Conservation (phyloP, 176 grass and related monocot genomes). For the Oryza glumipatula region DNA sequence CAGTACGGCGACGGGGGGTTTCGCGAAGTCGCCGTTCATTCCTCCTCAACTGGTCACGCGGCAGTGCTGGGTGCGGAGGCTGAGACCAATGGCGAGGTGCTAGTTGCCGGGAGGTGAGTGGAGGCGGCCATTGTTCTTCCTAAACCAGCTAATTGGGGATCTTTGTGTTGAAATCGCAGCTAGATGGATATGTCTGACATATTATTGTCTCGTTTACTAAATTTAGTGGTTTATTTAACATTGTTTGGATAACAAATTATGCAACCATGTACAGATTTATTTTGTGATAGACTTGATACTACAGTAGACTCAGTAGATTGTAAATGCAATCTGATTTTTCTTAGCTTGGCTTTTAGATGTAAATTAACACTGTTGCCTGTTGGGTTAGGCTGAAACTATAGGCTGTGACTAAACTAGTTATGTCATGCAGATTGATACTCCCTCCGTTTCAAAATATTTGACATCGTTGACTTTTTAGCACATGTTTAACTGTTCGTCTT, state of each 20-base stretch:
- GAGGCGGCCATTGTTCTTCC: neutral
- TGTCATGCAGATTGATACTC: neutral
- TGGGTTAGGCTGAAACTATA: neutral
- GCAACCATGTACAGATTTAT: neutral
- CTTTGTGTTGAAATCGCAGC: neutral
- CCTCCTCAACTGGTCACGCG: too few relatives aligned
- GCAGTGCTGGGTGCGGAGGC: neutral
- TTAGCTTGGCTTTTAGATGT: neutral
- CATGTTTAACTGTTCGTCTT: too few relatives aligned
- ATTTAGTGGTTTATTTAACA: neutral
- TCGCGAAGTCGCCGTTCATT: neutral
- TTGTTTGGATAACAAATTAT: neutral
- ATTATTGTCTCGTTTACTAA: neutral
- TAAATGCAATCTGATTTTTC: constrained; percentile 5
- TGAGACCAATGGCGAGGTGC: neutral
- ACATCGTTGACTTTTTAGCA: too few relatives aligned
- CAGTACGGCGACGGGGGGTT: neutral
- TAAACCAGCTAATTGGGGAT: neutral
- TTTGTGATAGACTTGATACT: neutral
- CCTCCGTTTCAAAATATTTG: too few relatives aligned
- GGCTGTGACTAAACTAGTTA: neutral
- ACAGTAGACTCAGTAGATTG: neutral
- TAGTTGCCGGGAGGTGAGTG: constrained; percentile 1
- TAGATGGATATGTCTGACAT: neutral
- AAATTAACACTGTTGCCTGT: neutral